Base-by-base conservation (phyloP, 2,329 filamentous ascomycete species). In the Gliomastix tumulicola region DNA sequence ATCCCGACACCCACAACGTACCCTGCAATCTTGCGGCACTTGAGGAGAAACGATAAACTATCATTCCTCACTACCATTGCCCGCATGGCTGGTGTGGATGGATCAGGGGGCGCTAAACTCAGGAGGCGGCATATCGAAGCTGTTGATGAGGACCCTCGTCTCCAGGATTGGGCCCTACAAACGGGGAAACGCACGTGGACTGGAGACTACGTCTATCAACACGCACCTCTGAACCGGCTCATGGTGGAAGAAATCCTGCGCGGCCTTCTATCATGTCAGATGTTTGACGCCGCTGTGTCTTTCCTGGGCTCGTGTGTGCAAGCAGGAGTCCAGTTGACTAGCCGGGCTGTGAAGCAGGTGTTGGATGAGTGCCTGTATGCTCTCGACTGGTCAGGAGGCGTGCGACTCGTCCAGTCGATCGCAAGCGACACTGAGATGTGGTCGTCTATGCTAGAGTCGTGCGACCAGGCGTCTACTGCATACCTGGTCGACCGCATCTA, bases 1-100 rank as follows among this genome's bases (percentile, higher is more conserved):
- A 59, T 51, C 23, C 69, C 71, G 3, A 75, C 71, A 1, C 56
- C 65, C 30, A 64, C 65, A 18, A 76, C 72, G 0, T 56, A 67
- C 17, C 54, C 66, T 7, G 69, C 65, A 39, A 54, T 77, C 15
- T 47, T 78, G 16, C 64, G 69, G 32, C 72, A 76, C 44, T 28
- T 28, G 25, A 28, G 13, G 17, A 28, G 10, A 16, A 28, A 28
- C 30, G 44, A 63, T 3, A 47, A 60, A 6, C 56, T 57, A 10
- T n/a, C n/a, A n/a, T 68, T 76, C 38, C 57, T 69, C 22, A 54
- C 58, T n/a, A 47, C 66, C 1, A 48, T 75, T 27, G 56, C 61
- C 13, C 65, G 67, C 28, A 56, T 76, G 41, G 59, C 66, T 15
- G 71, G 66, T 2, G 41, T 58, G 4, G 65, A 73, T 35, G 21